Conservation (phyloP, 768 basidiomycete genomes). For the Boletus subparvulus region DNA sequence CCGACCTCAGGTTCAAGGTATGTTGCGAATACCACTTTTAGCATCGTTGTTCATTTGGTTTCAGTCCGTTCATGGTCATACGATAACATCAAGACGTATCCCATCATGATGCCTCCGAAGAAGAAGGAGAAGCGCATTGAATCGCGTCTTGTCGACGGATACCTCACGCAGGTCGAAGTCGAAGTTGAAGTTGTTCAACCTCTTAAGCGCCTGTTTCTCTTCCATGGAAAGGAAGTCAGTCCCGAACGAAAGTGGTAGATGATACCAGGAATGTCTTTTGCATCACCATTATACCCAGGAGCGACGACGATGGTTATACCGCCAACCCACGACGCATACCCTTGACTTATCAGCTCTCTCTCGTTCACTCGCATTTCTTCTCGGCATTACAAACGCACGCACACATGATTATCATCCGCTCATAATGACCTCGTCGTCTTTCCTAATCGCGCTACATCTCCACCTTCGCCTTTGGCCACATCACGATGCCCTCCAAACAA, state of each 20-base stretch:
- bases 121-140: constrained; percentile 54
- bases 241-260: constrained; percentile 30
- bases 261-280: constrained; percentile 12
- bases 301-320: constrained; percentile 33
- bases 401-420: constrained; percentile 28
- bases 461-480: constrained; percentile 12
- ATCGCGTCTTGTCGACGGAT: constrained; percentile 47
- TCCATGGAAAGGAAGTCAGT: constrained; percentile 47
- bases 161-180: constrained; percentile 51
- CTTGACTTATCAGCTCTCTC: constrained; percentile 34
- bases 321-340: constrained; percentile 35
- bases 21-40: constrained; percentile 18
- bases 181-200: constrained; percentile 55
- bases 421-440: constrained; percentile 31
- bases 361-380: constrained; percentile 21
- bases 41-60: constrained; percentile 7
- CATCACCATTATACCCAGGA: constrained; percentile 31
- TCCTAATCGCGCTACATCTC: constrained; percentile 33
- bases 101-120: constrained; percentile 48
- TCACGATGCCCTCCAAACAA: constrained; percentile 20
- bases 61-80: constrained; percentile 75
- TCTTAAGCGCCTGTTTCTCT: constrained; percentile 68
- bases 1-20: constrained; percentile 55
- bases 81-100: constrained; percentile 69
- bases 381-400: constrained; percentile 25